These are phyloP conservation scores for Camelina neglecta DNA, from an alignment of 345 rosid genomes.

Conservation along the genomic window DNA sequence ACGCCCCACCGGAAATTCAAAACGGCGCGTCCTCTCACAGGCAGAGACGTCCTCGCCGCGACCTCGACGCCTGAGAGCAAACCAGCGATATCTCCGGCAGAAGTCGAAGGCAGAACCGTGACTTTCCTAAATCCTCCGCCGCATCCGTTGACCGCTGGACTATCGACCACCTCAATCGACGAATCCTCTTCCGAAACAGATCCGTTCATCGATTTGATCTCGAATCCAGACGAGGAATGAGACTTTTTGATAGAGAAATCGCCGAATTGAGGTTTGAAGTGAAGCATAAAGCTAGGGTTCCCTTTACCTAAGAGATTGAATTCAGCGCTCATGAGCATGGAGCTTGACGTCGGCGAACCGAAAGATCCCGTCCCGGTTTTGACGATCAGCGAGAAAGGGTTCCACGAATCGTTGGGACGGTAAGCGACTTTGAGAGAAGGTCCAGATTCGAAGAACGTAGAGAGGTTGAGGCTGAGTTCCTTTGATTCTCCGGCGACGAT, in stretches of 20 bases:
- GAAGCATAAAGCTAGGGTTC: conserved; percentile 90
- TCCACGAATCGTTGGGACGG: conserved; percentile 88
- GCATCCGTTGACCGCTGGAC: conserved; percentile 44
- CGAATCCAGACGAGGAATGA: conserved; percentile 61
- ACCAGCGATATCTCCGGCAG: conserved; percentile 52
- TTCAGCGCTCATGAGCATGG: conserved; percentile 94
- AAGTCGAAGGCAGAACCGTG: conserved; percentile 42
- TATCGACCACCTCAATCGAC: conserved; percentile 67
- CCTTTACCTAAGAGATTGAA: conserved; percentile 68
- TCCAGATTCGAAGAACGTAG: conserved; percentile 83
- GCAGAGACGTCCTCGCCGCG: conserved; percentile 73
- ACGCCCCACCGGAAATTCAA: conserved; percentile 92
- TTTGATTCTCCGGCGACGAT: conserved; percentile 86
- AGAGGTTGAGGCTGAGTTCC: conserved; percentile 79
- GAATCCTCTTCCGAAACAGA: conserved; percentile 56
- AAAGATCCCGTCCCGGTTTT: conserved; percentile 84
- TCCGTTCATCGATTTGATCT: conserved; percentile 40
- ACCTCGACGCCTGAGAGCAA: conserved; percentile 68
- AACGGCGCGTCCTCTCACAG: conserved; percentile 66
- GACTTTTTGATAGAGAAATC: conserved; percentile 89
- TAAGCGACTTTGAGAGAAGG: conserved; percentile 81
- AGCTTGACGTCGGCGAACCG: conserved; percentile 76
- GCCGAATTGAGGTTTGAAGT: conserved; percentile 85
- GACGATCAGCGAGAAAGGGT: conserved; percentile 84
- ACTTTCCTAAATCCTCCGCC: conserved; percentile 53